Base-by-base conservation (phyloP, 139 green algal species). In the Tetraselmis striata region DNA sequence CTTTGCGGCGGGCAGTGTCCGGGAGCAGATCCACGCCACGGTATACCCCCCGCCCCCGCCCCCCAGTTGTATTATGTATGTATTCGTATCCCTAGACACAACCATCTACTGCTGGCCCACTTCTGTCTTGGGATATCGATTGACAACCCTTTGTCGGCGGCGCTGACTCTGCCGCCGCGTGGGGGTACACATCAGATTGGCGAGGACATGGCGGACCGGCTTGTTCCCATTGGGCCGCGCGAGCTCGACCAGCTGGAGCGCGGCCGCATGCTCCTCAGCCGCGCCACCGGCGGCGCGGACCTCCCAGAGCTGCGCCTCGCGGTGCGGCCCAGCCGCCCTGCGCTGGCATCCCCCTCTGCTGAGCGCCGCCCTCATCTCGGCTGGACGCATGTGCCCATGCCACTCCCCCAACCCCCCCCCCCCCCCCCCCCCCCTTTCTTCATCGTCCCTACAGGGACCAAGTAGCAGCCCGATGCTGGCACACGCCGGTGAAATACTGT, bases 211-310 rank as follows among this genome's bases (percentile, higher is more conserved):
- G 88, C 87, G 2, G 84, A 88, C 28, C 58, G 86, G 28, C 85
- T 96, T 31, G 88, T 94, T 59, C 93, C 93, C 0, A 29, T 77
- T 0, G 85, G 90, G 82, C 85, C 86, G 1, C 83, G 79, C 23
- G 93, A 97, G 80, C 27, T 28, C 27, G 81, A 89, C 76, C 78
- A 86, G 0, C 77, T 75, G 25, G 30, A 83, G 67, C 88, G 93
- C 25, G 92, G 86, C 1, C 59, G 79, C 32, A 45, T 92, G 80
- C 87, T 97, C 11, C 45, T 67, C 11, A 67, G 45, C 45, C 45
- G 45, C 5, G n/a, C n/a, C n/a, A n/a, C n/a, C n/a, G n/a, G n/a
- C n/a, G n/a, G n/a, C n/a, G n/a, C n/a, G n/a, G n/a, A n/a, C n/a
- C n/a, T n/a, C n/a, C n/a, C n/a, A n/a, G n/a, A n/a, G n/a, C n/a